These are phyloP conservation scores for Tolypocladium amazonense DNA, from an alignment of 2,329 filamentous ascomycete genomes.

Conservation along the genomic window DNA sequence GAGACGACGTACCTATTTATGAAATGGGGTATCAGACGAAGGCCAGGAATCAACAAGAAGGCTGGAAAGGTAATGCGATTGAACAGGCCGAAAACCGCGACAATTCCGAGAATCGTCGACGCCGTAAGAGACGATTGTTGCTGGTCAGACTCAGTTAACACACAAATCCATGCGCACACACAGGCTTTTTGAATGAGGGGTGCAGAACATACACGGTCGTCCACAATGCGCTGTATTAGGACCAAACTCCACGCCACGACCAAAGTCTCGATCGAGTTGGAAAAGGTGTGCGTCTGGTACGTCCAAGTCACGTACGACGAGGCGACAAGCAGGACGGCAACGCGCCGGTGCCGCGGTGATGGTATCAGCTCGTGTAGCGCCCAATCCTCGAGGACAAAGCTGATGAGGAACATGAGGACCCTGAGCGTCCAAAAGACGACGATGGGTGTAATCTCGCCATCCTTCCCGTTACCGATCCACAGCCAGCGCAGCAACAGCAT, in stretches of 20 bases:
- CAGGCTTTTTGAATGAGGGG: not conserved
- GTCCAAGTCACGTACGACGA: slow-evolving; percentile 99
- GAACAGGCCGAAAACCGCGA: slow-evolving; percentile 79
- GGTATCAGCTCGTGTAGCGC: slow-evolving; percentile 85
- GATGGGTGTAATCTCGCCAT: slow-evolving; percentile 69
- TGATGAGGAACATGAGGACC: slow-evolving; percentile 84
- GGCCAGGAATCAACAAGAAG: slow-evolving; percentile 74
- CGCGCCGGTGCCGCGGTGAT: slow-evolving; percentile 57
- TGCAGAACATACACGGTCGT: slow-evolving; percentile 53
- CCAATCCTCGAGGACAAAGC: slow-evolving; percentile 97
- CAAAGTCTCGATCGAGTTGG: slow-evolving; percentile 91
- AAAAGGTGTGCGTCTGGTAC: slow-evolving; percentile 96
- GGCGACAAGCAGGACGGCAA: slow-evolving; percentile 74
- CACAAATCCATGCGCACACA: not conserved
- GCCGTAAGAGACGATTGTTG: slow-evolving; percentile 67
- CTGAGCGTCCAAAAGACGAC: slow-evolving; percentile 84
- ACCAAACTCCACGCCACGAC: slow-evolving; percentile 90
- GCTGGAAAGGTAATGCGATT: slow-evolving; percentile 97
- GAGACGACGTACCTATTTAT: slow-evolving; percentile 53
- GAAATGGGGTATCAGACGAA: slow-evolving; percentile 80
- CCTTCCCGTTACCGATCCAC: slow-evolving; percentile 72
- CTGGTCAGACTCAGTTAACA: slow-evolving; percentile 28
- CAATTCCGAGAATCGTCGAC: slow-evolving; percentile 67
- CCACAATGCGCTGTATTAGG: slow-evolving; percentile 75
- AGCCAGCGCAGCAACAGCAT: slow-evolving; percentile 91